Conservation (phyloP, 2,329 filamentous ascomycete genomes). For the Fusarium newnesense region DNA sequence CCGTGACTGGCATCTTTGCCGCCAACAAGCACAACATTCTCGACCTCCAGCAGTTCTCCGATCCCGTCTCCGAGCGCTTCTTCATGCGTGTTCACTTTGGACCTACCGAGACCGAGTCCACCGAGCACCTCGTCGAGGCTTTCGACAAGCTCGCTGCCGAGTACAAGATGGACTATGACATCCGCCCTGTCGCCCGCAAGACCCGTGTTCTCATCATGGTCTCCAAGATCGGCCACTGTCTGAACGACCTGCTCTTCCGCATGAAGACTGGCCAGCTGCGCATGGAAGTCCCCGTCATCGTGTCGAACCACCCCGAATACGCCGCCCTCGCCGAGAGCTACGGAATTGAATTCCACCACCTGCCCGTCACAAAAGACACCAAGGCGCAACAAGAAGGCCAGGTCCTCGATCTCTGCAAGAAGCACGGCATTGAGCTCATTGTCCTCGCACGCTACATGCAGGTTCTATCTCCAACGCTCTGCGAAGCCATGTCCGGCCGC, state of each 20-base stretch:
- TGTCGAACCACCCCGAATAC: conserved; percentile 85
- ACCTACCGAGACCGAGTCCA: conserved; percentile 60
- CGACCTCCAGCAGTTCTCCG: conserved; percentile 86
- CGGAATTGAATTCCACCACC: conserved; percentile 81
- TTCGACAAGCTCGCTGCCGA: conserved; percentile 71
- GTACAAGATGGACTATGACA: conserved; percentile 76
- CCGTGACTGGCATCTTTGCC: conserved; percentile 82
- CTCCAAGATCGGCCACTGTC: conserved; percentile 86
- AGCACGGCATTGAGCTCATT: conserved; percentile 79
- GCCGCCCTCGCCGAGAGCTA: conserved; percentile 75
- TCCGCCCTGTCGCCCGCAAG: conserved; percentile 75
- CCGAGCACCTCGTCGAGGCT: conserved; percentile 62
- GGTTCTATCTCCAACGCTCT: conserved; percentile 79
- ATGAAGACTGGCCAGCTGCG: conserved; percentile 77
- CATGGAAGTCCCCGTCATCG: conserved; percentile 80
- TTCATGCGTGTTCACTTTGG: conserved; percentile 92
- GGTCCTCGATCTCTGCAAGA: conserved; percentile 75
- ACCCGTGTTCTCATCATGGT: conserved; percentile 87
- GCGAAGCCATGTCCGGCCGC: conserved; percentile 81
- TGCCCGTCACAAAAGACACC: conserved; percentile 82
- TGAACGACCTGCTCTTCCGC: conserved; percentile 86
- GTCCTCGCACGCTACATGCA: conserved; percentile 91
- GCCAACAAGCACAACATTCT: conserved; percentile 81
- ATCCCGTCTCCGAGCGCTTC: conserved; percentile 78
- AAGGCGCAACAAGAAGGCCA: conserved; percentile 78